Percentiles rank a stretch among this genome's conserved stretches.
These are phyloP conservation scores for Candida methanosorbosa DNA, from an alignment of 805 yeast genomes.

Conservation along the genomic window DNA sequence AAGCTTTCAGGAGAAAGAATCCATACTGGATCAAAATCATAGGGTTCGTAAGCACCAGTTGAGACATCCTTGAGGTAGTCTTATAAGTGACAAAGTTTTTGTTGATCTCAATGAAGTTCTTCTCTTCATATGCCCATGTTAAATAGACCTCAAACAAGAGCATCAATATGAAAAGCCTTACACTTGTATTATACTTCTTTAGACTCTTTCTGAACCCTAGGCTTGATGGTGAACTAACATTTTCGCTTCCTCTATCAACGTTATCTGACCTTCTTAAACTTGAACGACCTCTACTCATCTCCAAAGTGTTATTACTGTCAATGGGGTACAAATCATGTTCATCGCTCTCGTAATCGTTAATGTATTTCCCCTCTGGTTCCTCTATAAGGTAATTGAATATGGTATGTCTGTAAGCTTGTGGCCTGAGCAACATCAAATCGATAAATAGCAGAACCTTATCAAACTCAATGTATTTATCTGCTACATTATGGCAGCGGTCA, in stretches of 20 bases:
- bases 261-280: background rate
- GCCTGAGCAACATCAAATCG: constrained; percentile 74
- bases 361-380: constrained; percentile 1
- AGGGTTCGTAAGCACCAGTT: constrained; percentile 24
- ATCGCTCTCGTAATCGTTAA: too few relatives aligned
- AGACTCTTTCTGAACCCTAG: background rate
- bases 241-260: too few relatives aligned
- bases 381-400: constrained; percentile 58
- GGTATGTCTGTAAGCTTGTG: constrained; percentile 82
- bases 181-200: constrained; percentile 8
- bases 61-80: constrained; percentile 15
- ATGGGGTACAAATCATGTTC: background rate
- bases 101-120: constrained; percentile 24
- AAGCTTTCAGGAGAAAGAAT: constrained; percentile 44
- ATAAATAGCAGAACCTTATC: constrained; percentile 79
- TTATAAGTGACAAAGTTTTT: constrained; percentile 1
- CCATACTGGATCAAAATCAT: constrained; percentile 42
- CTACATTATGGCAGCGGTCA: constrained; percentile 57
- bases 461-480: constrained; percentile 86
- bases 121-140: constrained; percentile 88
- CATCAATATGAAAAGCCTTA: constrained; percentile 52
- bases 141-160: constrained; percentile 82
- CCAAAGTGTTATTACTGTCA: background rate
- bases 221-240: too few relatives aligned
- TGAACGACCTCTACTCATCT: too few relatives aligned